Conservation (phyloP, 768 basidiomycete genomes). For the Lyophyllum semitale region DNA sequence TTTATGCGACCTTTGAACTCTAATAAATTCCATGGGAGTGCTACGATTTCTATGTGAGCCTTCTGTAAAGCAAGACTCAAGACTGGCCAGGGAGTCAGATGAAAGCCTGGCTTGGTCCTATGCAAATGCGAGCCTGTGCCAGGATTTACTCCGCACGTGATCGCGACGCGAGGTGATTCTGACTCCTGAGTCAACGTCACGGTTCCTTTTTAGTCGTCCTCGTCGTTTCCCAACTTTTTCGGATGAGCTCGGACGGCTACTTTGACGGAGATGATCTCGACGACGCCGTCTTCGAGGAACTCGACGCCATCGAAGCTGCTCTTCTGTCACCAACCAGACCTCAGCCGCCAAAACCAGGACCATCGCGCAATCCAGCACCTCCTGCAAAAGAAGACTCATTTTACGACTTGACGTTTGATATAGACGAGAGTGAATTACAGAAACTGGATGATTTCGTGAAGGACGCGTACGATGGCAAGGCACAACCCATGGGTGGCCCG, state of each 20-base stretch:
- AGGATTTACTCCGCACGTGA: conserved; percentile 16
- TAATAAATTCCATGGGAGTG: too few species aligned
- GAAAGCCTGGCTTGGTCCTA: background rate
- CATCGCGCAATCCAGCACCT: conserved; percentile 16
- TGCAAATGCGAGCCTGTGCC: background rate
- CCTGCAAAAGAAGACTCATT: conserved; percentile 42
- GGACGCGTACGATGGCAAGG: conserved; percentile 43
- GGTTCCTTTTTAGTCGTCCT: background rate
- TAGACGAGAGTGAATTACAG: conserved; percentile 56
- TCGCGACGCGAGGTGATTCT: conserved; percentile 16
- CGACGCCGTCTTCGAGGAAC: conserved; percentile 55
- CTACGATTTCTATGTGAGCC: too few species aligned
- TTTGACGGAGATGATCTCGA: conserved; percentile 70
- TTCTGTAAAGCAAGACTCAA: too few species aligned
- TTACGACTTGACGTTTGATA: conserved; percentile 56
- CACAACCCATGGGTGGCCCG: conserved; percentile 43
- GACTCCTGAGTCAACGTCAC: background rate
- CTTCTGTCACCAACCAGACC: conserved; percentile 19
- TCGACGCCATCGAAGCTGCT: conserved; percentile 67
- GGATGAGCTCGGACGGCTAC: conserved; percentile 79
- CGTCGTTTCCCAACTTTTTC: background rate
- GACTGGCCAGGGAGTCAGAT: too few species aligned
- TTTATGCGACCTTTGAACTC: too few species aligned
- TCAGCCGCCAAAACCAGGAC: conserved; percentile 2
- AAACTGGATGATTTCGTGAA: conserved; percentile 55